Evolutionary conservation across 1,284 basidiomycete genomes (phyloP).

Genomic region (Inonotus obliquus): DNA sequence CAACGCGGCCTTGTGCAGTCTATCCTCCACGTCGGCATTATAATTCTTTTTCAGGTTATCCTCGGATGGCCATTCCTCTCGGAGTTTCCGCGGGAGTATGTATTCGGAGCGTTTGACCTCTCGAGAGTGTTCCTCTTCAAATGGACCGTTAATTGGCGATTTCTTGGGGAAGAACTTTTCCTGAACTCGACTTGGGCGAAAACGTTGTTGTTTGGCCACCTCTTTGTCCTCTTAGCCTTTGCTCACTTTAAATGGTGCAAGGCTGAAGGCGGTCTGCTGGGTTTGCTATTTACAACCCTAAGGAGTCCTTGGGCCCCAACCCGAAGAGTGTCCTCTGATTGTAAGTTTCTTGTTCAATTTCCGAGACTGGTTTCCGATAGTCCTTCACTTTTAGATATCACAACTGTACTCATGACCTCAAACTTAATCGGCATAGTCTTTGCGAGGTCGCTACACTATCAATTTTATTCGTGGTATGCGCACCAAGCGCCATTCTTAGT

Average conservation of each 20-base stretch:
- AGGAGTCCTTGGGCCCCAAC: conserved; percentile 32
- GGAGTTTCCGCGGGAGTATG: conserved; percentile 60
- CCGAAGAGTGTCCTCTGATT: conserved; percentile 50
- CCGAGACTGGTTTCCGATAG: background rate
- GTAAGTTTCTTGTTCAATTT: conserved; percentile 36
- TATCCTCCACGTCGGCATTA: conserved; percentile 47
- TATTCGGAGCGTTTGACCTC: conserved; percentile 81
- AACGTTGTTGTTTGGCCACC: conserved; percentile 65
- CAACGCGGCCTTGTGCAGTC: conserved; percentile 60
- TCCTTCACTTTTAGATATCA: conserved; percentile 54
- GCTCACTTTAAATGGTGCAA: conserved; percentile 72
- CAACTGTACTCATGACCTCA: conserved; percentile 82
- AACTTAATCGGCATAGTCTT: conserved; percentile 92
- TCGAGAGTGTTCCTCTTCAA: conserved; percentile 87
- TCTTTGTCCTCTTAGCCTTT: conserved; percentile 57
- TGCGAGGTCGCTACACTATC: conserved; percentile 96
- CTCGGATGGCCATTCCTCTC: conserved; percentile 74
- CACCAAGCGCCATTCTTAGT: conserved; percentile 86
- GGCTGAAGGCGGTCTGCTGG: conserved; percentile 56
- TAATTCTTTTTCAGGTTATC: conserved; percentile 54
- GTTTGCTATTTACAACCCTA: conserved; percentile 29
- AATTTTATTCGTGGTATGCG: conserved; percentile 98
- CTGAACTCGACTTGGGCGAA: conserved; percentile 60
- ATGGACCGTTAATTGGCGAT: conserved; percentile 99
- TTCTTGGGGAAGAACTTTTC: conserved; percentile 75